Conservation (phyloP, 75 land plant genomes). For the Sequoiadendron giganteum region DNA sequence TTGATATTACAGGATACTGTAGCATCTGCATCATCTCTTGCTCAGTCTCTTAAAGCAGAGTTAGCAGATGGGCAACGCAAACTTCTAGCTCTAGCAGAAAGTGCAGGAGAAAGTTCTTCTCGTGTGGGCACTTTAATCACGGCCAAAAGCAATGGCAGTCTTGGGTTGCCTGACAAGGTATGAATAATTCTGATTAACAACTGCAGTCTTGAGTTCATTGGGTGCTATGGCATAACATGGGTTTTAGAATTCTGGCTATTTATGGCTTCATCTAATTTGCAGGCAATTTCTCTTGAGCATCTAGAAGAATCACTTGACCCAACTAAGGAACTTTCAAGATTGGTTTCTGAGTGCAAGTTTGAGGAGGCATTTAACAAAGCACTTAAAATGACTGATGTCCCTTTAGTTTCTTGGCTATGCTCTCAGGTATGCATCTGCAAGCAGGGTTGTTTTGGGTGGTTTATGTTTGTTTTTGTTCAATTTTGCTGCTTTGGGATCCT, state of each 20-base stretch:
- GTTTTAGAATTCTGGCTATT: neutral
- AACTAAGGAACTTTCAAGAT: conserved; percentile 81
- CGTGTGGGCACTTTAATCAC: conserved; percentile 29
- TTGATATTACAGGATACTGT: conserved; percentile 69
- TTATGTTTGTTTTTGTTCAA: neutral
- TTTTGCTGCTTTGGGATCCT: neutral
- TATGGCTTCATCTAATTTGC: neutral
- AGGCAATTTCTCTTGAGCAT: conserved; percentile 44
- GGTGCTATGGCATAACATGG: neutral
- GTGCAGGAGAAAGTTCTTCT: conserved; percentile 45
- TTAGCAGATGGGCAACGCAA: conserved; percentile 85
- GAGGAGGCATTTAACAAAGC: conserved; percentile 94
- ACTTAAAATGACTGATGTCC: conserved; percentile 82
- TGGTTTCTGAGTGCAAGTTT: conserved; percentile 78
- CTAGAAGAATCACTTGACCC: conserved; percentile 90
- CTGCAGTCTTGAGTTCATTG: neutral
- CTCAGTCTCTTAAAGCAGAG: conserved; percentile 73
- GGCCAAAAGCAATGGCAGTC: conserved; percentile 53
- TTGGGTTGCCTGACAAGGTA: conserved; percentile 75
- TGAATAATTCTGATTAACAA: neutral
- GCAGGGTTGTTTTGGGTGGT: neutral
- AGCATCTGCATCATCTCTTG: conserved; percentile 73
- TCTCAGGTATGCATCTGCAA: conserved; percentile 69
- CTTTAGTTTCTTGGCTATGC: conserved; percentile 96
- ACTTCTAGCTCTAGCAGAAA: conserved; percentile 65